Conservation (phyloP, 495 filamentous ascomycete species). For the Aspergillus ellipticus region DNA sequence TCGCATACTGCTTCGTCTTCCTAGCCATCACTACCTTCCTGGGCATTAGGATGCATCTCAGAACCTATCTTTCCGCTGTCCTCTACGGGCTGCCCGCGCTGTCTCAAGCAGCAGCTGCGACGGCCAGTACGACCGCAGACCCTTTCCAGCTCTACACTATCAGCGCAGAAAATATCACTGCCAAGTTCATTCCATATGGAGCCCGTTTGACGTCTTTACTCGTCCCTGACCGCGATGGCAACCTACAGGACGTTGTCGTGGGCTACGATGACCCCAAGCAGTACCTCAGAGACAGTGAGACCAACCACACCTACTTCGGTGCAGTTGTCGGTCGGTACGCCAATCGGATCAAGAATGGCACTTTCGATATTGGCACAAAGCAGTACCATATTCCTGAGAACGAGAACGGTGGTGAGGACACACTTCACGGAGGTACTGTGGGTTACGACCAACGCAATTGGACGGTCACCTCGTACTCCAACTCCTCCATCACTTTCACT, state of each 20-base stretch:
- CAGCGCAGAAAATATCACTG: conserved; percentile 65
- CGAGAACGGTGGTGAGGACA: conserved; percentile 66
- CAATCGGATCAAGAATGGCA: conserved; percentile 84
- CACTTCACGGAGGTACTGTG: conserved; percentile 75
- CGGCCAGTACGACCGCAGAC: conserved; percentile 16
- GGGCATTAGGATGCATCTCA: conserved; percentile 41
- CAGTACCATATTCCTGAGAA: conserved; percentile 65
- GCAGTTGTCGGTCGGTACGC: conserved; percentile 77
- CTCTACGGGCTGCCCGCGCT: conserved; percentile 35
- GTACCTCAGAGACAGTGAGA: conserved; percentile 62
- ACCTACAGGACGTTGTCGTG: conserved; percentile 62
- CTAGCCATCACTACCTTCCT: conserved; percentile 27
- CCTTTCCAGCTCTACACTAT: conserved; percentile 67
- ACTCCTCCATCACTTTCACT: conserved; percentile 71
- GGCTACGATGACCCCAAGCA: conserved; percentile 76
- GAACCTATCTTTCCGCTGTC: conserved; percentile 31
- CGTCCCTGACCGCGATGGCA: conserved; percentile 67
- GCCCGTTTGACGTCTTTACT: conserved; percentile 71
- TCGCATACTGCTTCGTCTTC: conserved; percentile 31
- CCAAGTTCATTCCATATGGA: conserved; percentile 73
- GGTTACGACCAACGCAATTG: conserved; percentile 84
- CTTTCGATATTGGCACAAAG: conserved; percentile 65
- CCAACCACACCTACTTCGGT: conserved; percentile 70
- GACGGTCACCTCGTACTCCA: conserved; percentile 64
- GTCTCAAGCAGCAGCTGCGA: conserved; percentile 17